Evolutionary conservation across 1,139 yeast genomes (phyloP), one percentile per base, ranked within the genome.

Genomic region (Nakaseomyces uthaithaninus): DNA sequence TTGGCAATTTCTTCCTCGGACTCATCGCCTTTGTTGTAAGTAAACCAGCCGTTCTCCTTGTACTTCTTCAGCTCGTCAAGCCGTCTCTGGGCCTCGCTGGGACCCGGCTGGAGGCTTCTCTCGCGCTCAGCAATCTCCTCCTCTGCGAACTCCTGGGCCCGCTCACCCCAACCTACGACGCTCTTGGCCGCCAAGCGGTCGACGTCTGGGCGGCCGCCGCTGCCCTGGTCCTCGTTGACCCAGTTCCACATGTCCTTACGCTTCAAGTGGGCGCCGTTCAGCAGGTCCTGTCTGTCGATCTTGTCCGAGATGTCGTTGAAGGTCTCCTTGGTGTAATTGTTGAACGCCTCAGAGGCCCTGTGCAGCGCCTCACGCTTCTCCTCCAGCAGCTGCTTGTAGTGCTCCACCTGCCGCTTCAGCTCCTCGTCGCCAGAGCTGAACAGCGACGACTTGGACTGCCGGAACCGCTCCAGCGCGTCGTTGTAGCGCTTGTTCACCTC

Each of bases 141-240:
- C 30, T 54, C 52, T 7, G 69, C 68, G 43, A 63, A 62, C 28
- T 62, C 63, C 22, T 60, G 53, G 4, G 72, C 72, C 38, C 63
- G 54, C 39, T 67, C 70, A 33, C 72, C 70, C 68, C 71, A 68
- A 2, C 72, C 72, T 22, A 49, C 52, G 2, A 66, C 54, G 3
- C 66, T 53, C 8, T 50, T 46, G 35, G 51, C 49, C 2, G 63
- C 57, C 18, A 50, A 41, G 14, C 45, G 36, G n/a, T 62, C 64
- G 3, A 19, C 26, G 4, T 31, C 35, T n/a, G 24, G 25, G 2
- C n/a, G 2, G 3, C 17, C 25, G 11, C 12, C 22, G 4, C 27
- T 33, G 25, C 50, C 44, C 33, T 50, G 45, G 19, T 46, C 52
- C 18, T 52, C 53, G 18, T 40, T 42, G 38, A 44, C 15, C 20